Evolutionary conservation across 306 rosid species (phyloP).

Genomic region (Macrotyloma uniflorum): DNA sequence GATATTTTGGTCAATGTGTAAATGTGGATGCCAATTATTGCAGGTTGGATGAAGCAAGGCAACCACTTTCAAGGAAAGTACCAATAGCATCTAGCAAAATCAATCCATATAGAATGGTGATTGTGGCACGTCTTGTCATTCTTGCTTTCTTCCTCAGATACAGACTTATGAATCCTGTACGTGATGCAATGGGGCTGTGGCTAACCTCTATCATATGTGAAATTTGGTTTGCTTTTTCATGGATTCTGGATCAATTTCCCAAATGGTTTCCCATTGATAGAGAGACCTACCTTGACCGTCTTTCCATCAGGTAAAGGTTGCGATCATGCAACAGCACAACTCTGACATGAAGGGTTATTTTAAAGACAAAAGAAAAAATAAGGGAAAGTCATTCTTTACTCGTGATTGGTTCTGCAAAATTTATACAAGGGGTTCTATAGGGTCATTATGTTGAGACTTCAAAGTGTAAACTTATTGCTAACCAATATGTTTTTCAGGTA

Average conservation of each 20-base stretch:
- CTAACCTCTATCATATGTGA: slow-evolving; percentile 87
- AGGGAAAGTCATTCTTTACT: neutral
- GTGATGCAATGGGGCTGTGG: slow-evolving; percentile 88
- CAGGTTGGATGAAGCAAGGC: slow-evolving; percentile 94
- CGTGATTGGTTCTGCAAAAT: neutral
- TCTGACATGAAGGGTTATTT: neutral
- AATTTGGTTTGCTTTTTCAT: slow-evolving; percentile 92
- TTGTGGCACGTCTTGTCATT: slow-evolving; percentile 76
- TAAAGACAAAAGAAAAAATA: slow-evolving; percentile 12
- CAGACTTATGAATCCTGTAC: slow-evolving; percentile 78
- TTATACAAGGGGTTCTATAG: neutral
- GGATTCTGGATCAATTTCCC: slow-evolving; percentile 95
- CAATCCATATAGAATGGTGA: slow-evolving; percentile 98
- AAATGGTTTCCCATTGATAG: slow-evolving; percentile 90
- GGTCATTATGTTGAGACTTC: neutral
- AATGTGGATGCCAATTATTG: slow-evolving; percentile 42
- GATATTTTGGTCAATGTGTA: neutral
- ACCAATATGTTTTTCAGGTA: slow-evolving; percentile 33
- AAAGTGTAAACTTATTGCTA: neutral
- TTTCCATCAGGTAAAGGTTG: slow-evolving; percentile 63
- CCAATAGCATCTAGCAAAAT: slow-evolving; percentile 91
- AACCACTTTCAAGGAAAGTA: slow-evolving; percentile 91
- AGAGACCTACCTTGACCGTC: slow-evolving; percentile 89
- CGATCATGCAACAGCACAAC: neutral
- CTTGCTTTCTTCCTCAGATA: slow-evolving; percentile 78